Conservation (phyloP, 179 eudicot genomes). For the Spinacia oleracea region DNA sequence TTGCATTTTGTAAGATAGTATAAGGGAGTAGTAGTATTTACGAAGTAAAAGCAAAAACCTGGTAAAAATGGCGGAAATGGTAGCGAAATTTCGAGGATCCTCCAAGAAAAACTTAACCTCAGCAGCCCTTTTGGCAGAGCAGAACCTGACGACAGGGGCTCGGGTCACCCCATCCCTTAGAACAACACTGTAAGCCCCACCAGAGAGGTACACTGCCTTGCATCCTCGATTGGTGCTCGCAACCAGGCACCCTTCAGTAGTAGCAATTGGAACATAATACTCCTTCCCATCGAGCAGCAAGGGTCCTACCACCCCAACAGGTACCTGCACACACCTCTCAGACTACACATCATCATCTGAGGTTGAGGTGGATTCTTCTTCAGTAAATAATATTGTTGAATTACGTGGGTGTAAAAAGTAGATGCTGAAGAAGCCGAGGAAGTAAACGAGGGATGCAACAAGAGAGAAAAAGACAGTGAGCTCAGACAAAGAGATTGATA, state of each 20-base stretch:
- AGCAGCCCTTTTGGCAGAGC: constrained; percentile 34
- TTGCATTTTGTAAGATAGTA: no score
- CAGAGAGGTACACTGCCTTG: constrained; percentile 33
- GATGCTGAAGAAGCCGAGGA: constrained; percentile 40
- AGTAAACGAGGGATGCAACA: constrained; percentile 36
- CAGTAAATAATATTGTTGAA: constrained; percentile 17
- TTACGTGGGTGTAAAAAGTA: constrained; percentile 22
- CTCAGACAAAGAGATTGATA: constrained; percentile 36
- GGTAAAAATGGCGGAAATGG: constrained; percentile 28
- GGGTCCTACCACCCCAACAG: constrained; percentile 39
- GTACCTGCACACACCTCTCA: constrained; percentile 36
- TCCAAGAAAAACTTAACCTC: constrained; percentile 35
- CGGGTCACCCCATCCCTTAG: constrained; percentile 37
- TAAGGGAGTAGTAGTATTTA: not conserved
- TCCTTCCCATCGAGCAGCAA: constrained; percentile 30
- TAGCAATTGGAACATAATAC: constrained; percentile 34
- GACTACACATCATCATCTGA: constrained; percentile 7
- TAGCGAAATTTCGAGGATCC: constrained; percentile 31
- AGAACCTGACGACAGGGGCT: constrained; percentile 38
- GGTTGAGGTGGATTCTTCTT: not conserved
- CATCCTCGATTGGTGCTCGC: constrained; percentile 42
- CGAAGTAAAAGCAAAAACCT: constrained; percentile 20
- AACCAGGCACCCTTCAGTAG: constrained; percentile 41
- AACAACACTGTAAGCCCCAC: constrained; percentile 32
- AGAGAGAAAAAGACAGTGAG: constrained; percentile 29